phyloP scores from a whole-genome alignment of 1,284 basidiomycete species.

The Tetrapyrgos nigripes region DNA sequence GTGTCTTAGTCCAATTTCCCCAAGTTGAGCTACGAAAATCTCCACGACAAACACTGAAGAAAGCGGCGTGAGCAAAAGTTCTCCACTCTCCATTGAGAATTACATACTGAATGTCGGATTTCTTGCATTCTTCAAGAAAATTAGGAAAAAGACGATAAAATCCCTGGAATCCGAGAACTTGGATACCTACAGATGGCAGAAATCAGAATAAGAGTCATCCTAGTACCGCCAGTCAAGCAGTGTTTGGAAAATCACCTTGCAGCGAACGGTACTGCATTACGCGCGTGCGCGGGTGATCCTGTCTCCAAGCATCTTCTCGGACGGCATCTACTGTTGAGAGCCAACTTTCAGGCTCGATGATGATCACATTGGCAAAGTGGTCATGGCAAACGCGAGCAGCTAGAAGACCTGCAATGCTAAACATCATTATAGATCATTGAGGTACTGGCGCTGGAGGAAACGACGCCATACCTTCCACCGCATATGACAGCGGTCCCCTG shows the following conservation, averaged over 20 bases:
- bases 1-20: conserved; percentile 5
- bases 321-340: conserved; percentile 22
- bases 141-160: conserved; percentile 31
- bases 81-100: background rate
- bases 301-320: conserved; percentile 18
- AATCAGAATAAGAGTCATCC: conserved; percentile 7
- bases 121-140: conserved; percentile 26
- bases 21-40: background rate
- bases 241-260: conserved; percentile 24
- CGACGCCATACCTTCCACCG: conserved; percentile 30
- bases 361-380: conserved; percentile 39
- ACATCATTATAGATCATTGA: conserved; percentile 2
- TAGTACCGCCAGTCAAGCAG: background rate
- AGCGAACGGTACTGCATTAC: conserved; percentile 33
- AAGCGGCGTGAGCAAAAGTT: background rate
- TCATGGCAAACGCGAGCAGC: conserved; percentile 33
- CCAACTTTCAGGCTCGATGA: conserved; percentile 41
- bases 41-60: conserved; percentile 16
- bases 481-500: conserved; percentile 33
- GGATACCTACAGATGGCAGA: conserved; percentile 20
- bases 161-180: conserved; percentile 17
- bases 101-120: conserved; percentile 21
- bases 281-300: conserved; percentile 26
- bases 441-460: background rate
- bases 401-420: conserved; percentile 34